These are phyloP conservation scores for Mucor lusitanicus DNA, from an alignment of 371 early-diverging fungal genomes.

Conservation along the genomic window DNA sequence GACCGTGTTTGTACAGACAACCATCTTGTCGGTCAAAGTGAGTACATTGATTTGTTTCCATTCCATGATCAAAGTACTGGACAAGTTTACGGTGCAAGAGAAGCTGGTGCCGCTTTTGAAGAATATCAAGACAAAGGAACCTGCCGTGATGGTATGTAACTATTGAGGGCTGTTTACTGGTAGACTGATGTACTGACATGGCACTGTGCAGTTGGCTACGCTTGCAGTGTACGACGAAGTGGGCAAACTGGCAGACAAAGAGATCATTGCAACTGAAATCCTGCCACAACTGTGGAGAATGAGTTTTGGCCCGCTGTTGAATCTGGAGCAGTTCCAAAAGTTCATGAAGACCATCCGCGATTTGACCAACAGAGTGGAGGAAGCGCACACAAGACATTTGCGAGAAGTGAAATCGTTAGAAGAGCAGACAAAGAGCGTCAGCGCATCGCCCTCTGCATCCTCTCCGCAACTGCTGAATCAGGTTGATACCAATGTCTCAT, in stretches of 20 bases:
- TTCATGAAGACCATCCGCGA: constrained; percentile 72
- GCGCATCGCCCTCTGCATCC: background rate
- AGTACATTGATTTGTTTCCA: constrained; percentile 78
- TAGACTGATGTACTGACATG: background rate
- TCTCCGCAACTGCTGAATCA: constrained; percentile 11
- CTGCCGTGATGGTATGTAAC: constrained; percentile 68
- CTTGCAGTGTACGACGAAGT: constrained; percentile 81
- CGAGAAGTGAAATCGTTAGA: constrained; percentile 62
- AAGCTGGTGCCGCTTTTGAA: constrained; percentile 77
- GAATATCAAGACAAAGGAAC: constrained; percentile 78
- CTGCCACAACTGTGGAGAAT: constrained; percentile 82
- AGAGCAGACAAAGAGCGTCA: constrained; percentile 55
- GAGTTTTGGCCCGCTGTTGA: constrained; percentile 71
- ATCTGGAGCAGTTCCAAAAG: constrained; percentile 70
- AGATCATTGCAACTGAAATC: constrained; percentile 74
- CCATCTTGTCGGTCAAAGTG: constrained; percentile 72
- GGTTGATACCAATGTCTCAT: constrained; percentile 22
- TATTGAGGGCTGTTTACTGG: background rate
- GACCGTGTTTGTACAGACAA: constrained; percentile 69
- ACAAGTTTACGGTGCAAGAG: constrained; percentile 73
- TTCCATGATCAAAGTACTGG: constrained; percentile 71
- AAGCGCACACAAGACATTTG: constrained; percentile 66
- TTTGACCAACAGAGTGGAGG: constrained; percentile 64
- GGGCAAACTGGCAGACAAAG: constrained; percentile 72
- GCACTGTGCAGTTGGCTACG: constrained; percentile 61